Conservation (phyloP, 208 protist genomes). For the Endotrypanum monterogeii region DNA sequence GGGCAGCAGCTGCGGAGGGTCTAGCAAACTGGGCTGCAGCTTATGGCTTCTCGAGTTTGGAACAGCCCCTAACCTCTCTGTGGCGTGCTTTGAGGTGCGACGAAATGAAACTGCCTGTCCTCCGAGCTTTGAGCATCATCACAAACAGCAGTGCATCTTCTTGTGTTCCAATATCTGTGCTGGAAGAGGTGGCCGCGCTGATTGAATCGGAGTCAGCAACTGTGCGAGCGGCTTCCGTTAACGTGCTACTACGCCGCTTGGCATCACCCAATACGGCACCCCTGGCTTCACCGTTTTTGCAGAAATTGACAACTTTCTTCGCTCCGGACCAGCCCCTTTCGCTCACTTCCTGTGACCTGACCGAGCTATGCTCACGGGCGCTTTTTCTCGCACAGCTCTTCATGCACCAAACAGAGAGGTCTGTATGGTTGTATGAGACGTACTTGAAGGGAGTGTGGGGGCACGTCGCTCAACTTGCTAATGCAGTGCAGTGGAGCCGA, state of each 20-base stretch:
- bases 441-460: constrained; percentile 18
- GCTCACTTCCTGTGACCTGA: constrained; percentile 27
- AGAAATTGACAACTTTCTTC: constrained; percentile 19
- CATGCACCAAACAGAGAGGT: neutral
- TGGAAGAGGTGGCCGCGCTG: constrained; percentile 28
- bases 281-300: constrained; percentile 6
- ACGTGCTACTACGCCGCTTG: constrained; percentile 23
- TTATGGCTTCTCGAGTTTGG: constrained; percentile 11
- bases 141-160: constrained; percentile 18
- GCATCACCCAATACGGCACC: constrained; percentile 1
- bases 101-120: constrained; percentile 11
- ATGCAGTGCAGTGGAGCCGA: constrained; percentile 28
- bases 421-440: constrained; percentile 6
- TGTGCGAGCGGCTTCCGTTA: constrained; percentile 22
- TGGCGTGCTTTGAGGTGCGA: constrained; percentile 19
- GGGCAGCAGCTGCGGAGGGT: constrained; percentile 27
- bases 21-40: constrained; percentile 24
- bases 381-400: constrained; percentile 20
- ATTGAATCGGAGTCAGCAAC: constrained; percentile 14
- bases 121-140: constrained; percentile 21
- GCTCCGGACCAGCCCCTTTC: constrained; percentile 21
- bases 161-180: constrained; percentile 23
- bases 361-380: constrained; percentile 18
- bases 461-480: constrained; percentile 21
- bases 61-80: constrained; percentile 6